These are phyloP conservation scores for Gnetum montanum DNA, from an alignment of 75 land plant genomes.

Conservation along the genomic window DNA sequence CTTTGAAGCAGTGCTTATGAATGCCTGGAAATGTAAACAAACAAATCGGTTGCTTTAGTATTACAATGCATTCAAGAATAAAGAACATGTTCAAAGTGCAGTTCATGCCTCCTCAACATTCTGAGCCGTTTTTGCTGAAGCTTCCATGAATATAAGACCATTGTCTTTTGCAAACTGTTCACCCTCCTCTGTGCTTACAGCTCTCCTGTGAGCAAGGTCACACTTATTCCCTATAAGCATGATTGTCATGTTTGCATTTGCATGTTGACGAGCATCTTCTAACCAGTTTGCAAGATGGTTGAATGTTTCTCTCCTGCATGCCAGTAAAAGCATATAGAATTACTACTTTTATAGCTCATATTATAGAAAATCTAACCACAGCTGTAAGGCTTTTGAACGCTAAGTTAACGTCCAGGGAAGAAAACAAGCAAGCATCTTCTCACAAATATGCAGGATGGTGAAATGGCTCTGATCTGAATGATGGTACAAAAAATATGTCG, in stretches of 20 bases:
- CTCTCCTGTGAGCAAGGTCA: constrained; percentile 41
- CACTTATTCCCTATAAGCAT: constrained; percentile 49
- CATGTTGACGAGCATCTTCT: constrained; percentile 34
- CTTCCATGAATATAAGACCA: constrained; percentile 47
- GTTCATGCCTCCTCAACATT: constrained; percentile 34
- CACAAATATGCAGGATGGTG: too few species aligned
- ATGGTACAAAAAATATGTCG: too few species aligned
- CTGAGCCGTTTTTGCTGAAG: constrained; percentile 43
- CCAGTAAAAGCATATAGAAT: neutral
- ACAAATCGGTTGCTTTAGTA: neutral
- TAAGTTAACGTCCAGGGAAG: too few species aligned
- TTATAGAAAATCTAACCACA: neutral
- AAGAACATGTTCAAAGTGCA: neutral
- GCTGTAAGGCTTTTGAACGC: too few species aligned
- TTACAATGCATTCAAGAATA: neutral
- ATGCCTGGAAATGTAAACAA: constrained; percentile 49
- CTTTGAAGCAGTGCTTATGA: constrained; percentile 80
- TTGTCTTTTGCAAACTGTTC: constrained; percentile 47
- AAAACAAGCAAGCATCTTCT: too few species aligned
- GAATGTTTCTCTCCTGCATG: constrained; percentile 27
- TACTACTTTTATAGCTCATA: neutral
- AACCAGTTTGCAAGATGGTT: constrained; percentile 34
- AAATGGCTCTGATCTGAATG: too few species aligned
- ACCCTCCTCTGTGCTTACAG: constrained; percentile 45
- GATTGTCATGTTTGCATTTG: constrained; percentile 40